A percentile compares a stretch with the other conserved stretches of the same genome.
phyloP scores from a whole-genome alignment of 495 filamentous ascomycete species.

The Ascodesmis nigricans region DNA sequence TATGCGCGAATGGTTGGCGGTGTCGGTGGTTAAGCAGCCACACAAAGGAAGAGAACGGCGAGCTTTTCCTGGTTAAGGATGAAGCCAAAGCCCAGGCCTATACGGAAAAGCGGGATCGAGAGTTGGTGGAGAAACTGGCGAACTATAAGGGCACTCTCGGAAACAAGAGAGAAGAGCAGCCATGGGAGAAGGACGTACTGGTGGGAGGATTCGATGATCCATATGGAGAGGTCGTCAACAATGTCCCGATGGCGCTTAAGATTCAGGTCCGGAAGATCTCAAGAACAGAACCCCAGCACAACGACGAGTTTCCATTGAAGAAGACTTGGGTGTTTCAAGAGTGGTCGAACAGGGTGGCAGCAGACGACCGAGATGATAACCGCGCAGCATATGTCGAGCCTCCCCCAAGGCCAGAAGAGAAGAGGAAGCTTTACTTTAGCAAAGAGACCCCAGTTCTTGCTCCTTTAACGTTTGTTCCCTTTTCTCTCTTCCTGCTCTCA shows the following conservation, averaged over 20 bases:
- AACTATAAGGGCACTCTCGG: slow-evolving; percentile 13
- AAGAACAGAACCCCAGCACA: too few relatives aligned
- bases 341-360: slow-evolving; percentile 44
- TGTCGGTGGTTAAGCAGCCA: slow-evolving; percentile 75
- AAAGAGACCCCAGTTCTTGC: slow-evolving; percentile 79
- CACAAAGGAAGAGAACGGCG: slow-evolving; percentile 38
- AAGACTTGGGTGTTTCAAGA: slow-evolving; percentile 53
- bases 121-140: slow-evolving; percentile 16
- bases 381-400: slow-evolving; percentile 61
- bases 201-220: slow-evolving; percentile 27
- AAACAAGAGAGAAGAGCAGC: slow-evolving; percentile 3
- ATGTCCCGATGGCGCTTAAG: slow-evolving; percentile 42
- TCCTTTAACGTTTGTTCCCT: slow-evolving; percentile 31
- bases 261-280: slow-evolving; percentile 42
- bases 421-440: slow-evolving; percentile 78
- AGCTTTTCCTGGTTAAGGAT: slow-evolving; percentile 47
- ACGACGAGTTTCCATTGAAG: slow-evolving; percentile 39
- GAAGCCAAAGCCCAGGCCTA: slow-evolving; percentile 23
- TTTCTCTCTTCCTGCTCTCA: background rate
- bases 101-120: slow-evolving; percentile 14
- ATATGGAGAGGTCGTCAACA: slow-evolving; percentile 44
- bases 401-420: slow-evolving; percentile 75
- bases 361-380: slow-evolving; percentile 36
- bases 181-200: slow-evolving; percentile 18
- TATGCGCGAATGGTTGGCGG: slow-evolving; percentile 66